Base-by-base conservation (phyloP, 2,329 filamentous ascomycete genomes). In the Pseudodiploospora longispora region DNA sequence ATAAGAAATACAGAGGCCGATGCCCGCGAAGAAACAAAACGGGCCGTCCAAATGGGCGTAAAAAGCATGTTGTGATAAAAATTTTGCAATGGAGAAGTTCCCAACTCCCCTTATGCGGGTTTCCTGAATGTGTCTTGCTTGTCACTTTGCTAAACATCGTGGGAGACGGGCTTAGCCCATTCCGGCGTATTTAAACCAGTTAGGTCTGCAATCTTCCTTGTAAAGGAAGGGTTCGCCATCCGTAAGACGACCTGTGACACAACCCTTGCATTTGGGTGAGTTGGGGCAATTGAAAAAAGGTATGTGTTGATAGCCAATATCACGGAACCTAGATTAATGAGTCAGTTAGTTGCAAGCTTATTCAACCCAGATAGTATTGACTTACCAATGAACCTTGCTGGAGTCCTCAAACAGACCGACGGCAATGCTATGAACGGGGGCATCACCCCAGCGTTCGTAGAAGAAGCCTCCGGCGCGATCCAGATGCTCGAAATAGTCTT, bases 251-350 rank as follows among this genome's bases (percentile, higher is more conserved):
- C 91, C 93, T 1, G 87, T 79, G n/a, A 82, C 76, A 62, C 91
- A 97, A 52, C 87, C 87, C 53, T 77, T 83, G 63, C 91, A 97
- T 66, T 97, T 97, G 40, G 87, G 86, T 42, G 85, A 95, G 68
- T 95, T 97, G 50, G 93, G 93, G 62, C 93, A 98, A 70, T 98
- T 98, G 75, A 95, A 95, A 70, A 95, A 98, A 38, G 93, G 93
- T 43, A 97, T 90, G 57, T 98, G 93, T 59, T 96, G 89, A 69
- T 98, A 98, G 46, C 93, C 93, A 54, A 98, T 97, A 62, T 98
- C 93, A 43, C 91, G 90, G 83, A 98, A 98, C 90, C 90, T 95
- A 51, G 6, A 44, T 41, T n/a, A 30, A 28, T 53, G 40, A 55
- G 50, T 19, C 19, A 19, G 27, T 32, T 19, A 10, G 12, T 27